Evolutionary conservation across 805 yeast genomes (phyloP).

Genomic region (Pichia membranifaciens): DNA sequence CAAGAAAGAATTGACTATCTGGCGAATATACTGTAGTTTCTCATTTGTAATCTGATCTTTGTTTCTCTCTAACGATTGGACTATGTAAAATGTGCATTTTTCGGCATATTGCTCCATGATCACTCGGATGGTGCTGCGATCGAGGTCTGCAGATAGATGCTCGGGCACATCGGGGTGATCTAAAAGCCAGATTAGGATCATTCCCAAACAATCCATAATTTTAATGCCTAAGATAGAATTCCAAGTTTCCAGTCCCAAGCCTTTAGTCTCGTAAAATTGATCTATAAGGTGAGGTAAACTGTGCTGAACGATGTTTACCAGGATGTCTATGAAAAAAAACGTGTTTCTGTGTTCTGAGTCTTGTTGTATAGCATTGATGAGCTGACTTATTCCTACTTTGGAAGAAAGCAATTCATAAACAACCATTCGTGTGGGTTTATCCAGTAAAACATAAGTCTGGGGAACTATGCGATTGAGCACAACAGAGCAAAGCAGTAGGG

Average conservation of each 20-base stretch:
- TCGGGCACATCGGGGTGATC: constrained; percentile 5
- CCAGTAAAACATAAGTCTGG: constrained; percentile 18
- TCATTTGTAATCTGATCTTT: background rate
- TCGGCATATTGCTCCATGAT: constrained; percentile 3
- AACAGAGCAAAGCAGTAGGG: constrained; percentile 13
- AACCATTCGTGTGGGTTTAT: background rate
- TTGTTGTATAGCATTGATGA: constrained; percentile 4
- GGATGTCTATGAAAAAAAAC: constrained; percentile 12
- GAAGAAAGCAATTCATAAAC: constrained; percentile 14
- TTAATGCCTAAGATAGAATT: constrained; percentile 14
- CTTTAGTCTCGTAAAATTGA: background rate
- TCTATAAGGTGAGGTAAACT: background rate
- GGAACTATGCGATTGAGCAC: constrained; percentile 18
- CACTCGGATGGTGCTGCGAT: background rate
- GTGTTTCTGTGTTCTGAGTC: background rate
- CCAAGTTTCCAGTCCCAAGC: background rate
- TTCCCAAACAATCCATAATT: constrained; percentile 13
- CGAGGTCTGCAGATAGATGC: background rate
- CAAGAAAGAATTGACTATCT: background rate
- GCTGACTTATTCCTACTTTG: constrained; percentile 19
- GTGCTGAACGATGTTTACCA: background rate
- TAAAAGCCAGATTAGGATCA: constrained; percentile 2
- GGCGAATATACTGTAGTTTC: background rate
- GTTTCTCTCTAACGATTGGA: background rate
- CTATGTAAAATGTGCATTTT: background rate